A percentile compares a stretch with the other conserved stretches of the same genome.
These are phyloP conservation scores for Phytophthora citricola DNA, from an alignment of 352 stramenopile species.

Conservation along the genomic window DNA sequence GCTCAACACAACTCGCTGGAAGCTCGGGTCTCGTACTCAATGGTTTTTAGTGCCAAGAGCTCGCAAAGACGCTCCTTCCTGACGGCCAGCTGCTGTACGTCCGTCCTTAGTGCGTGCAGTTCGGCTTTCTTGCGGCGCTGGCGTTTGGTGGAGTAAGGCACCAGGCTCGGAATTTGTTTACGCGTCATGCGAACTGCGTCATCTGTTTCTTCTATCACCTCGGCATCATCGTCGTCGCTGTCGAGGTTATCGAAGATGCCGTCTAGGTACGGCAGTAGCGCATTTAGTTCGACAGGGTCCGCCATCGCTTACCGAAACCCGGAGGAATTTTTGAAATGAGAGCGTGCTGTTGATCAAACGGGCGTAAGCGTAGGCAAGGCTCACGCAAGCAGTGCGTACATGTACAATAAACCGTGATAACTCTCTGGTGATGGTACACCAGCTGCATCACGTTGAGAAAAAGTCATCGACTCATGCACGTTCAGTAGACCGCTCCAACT, in stretches of 20 bases:
- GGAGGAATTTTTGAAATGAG: background rate
- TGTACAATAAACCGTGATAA: no score
- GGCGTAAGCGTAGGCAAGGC: background rate
- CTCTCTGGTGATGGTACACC: no score
- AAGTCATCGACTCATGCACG: no score
- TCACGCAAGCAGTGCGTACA: conserved; percentile 1
- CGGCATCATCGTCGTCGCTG: background rate
- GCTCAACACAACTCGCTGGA: background rate
- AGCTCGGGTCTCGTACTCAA: background rate
- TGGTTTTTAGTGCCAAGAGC: background rate
- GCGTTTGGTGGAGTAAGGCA: conserved; percentile 7
- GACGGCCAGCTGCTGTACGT: background rate
- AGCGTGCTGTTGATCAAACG: no score
- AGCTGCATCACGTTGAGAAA: no score
- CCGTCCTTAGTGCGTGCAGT: background rate
- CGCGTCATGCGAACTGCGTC: background rate
- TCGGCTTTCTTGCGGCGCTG: conserved; percentile 4
- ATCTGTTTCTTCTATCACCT: background rate
- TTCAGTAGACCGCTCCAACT: no score
- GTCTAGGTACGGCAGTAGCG: background rate
- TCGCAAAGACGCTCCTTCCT: background rate
- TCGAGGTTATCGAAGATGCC: background rate
- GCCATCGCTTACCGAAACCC: background rate
- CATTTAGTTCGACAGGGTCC: background rate
- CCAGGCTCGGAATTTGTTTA: background rate